Conservation (phyloP, 1,284 basidiomycete species). For the Papiliotrema laurentii region DNA sequence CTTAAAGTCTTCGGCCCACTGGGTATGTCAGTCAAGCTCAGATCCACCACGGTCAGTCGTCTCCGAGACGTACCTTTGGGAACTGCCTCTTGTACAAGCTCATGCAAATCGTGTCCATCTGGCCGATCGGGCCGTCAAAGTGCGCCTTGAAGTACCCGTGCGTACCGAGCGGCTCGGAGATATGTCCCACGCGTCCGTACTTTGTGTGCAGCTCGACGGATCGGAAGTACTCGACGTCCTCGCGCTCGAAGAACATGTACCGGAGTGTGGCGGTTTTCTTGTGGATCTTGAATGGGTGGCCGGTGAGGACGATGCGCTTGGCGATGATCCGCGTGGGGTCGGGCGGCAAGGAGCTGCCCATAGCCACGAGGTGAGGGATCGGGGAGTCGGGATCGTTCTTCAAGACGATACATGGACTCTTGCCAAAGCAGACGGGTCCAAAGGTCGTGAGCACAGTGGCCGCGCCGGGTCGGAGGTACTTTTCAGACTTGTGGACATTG, state of each 20-base stretch:
- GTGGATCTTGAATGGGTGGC: constrained; percentile 96
- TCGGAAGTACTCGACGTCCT: constrained; percentile 90
- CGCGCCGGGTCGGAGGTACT: constrained; percentile 77
- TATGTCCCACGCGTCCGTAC: constrained; percentile 85
- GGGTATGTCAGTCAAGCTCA: neutral
- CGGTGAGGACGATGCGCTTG: constrained; percentile 88
- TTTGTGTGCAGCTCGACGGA: constrained; percentile 93
- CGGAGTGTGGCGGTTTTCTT: constrained; percentile 95
- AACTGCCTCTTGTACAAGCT: constrained; percentile 84
- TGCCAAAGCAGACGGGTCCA: constrained; percentile 85
- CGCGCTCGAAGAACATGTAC: constrained; percentile 97
- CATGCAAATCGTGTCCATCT: constrained; percentile 95
- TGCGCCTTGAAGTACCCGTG: constrained; percentile 98
- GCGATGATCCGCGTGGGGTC: constrained; percentile 89
- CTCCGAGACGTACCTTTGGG: constrained; percentile 66
- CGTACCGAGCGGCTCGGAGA: constrained; percentile 88
- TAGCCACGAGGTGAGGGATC: constrained; percentile 84
- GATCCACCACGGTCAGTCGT: neutral
- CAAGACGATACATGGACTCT: constrained; percentile 69
- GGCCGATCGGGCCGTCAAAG: constrained; percentile 90
- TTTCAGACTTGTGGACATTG: constrained; percentile 96
- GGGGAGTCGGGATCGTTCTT: constrained; percentile 53
- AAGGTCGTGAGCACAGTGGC: constrained; percentile 82
- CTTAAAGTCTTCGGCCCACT: constrained; percentile 28
- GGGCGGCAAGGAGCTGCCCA: constrained; percentile 79